phyloP scores from a whole-genome alignment of 2,329 filamentous ascomycete genomes.

The Pestalotiopsis sp. region DNA sequence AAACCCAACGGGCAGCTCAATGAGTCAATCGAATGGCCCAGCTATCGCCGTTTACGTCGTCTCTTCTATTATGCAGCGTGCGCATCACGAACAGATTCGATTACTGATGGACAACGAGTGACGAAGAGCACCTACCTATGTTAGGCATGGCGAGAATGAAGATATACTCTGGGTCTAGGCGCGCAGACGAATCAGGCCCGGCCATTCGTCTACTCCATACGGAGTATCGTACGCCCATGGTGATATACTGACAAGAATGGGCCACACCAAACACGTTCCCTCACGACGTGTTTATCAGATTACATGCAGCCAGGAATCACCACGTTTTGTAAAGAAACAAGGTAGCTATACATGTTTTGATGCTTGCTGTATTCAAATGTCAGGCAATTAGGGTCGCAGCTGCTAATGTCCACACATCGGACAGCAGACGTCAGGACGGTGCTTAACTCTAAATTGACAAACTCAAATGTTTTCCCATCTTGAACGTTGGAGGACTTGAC shows the following conservation, averaged over 20 bases:
- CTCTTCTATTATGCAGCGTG: not conserved
- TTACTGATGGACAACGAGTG: not conserved
- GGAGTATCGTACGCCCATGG: too few species aligned
- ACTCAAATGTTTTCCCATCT: not conserved
- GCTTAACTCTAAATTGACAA: slow-evolving; percentile 1
- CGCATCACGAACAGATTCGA: not conserved
- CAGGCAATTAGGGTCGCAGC: not conserved
- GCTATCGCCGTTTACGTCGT: not conserved
- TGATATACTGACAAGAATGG: too few species aligned
- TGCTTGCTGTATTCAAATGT: not conserved
- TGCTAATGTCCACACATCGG: not conserved
- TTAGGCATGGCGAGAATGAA: not conserved
- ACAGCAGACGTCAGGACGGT: not conserved
- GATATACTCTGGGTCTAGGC: too few species aligned
- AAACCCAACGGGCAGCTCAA: not conserved
- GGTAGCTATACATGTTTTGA: not conserved
- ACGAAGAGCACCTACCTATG: not conserved
- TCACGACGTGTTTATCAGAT: too few species aligned
- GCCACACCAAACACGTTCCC: too few species aligned
- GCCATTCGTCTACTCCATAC: too few species aligned
- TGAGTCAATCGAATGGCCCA: not conserved
- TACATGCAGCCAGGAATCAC: too few species aligned
- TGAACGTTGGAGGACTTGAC: not conserved
- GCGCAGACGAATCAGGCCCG: too few species aligned
- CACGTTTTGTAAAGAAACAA: not conserved